Base-by-base conservation (phyloP, 495 filamentous ascomycete genomes). In the Xylaria curta region DNA sequence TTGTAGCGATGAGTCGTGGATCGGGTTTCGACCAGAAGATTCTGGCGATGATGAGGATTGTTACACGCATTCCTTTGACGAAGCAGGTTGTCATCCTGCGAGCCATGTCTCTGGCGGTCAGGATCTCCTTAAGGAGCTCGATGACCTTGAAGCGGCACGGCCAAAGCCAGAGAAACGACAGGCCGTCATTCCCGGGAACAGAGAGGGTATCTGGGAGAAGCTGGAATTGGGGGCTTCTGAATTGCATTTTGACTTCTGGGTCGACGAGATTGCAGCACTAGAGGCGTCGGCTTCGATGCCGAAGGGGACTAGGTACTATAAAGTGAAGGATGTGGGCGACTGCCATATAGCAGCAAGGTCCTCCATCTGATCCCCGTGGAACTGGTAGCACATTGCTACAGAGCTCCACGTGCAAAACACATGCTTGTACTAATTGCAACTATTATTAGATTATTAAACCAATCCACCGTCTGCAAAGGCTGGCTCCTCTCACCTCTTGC, bases 221-320 rank as follows among this genome's bases (percentile, higher is more conserved):
- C 26, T 4, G 13, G 4, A 28, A 7, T 12, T 15, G 13, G 28
- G 33, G 33, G 44, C 44, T 21, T 4, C 13, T 19, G 17, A 33
- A 15, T 36, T 24, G 2, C 4, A 13, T 12, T 67, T 67, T 13
- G 53, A 58, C 3, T 47, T 33, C 24, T 47, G 58, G 42, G 33
- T 69, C 8, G 54, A 69, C 2, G 54, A 69, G 19, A 6, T 69
- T 13, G 66, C 66, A 60, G 66, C 21, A 7, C 54, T 69, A 2
- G 68, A 62, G 33, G 68, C 54, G 19, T 61, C 68, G 19, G 19
- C n/a, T 42, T 61, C 56, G 10, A 62, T 69, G 68, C 56, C 68
- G 15, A n/a, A 69, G n/a, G 68, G 56, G n/a, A 61, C 68, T 7
- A 51, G 68, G 42, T 62, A 69, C 17, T 61, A 69, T 26, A 60